Evolutionary conservation across 495 filamentous ascomycete genomes (phyloP).

Genomic region (Hyaloscypha hepaticicola): DNA sequence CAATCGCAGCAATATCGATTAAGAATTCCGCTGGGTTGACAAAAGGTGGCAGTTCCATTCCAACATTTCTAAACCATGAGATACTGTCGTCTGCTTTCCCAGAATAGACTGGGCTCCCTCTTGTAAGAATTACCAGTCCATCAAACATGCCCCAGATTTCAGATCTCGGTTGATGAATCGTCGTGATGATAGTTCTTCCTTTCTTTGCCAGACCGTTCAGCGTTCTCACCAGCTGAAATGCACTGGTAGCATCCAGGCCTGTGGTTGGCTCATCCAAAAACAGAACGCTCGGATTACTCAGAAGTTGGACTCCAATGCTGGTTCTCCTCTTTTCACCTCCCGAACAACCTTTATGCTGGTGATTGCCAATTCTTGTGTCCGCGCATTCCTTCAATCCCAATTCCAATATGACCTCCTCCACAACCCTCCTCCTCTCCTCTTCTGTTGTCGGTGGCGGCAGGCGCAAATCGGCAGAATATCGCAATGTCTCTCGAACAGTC

Average conservation of each 20-base stretch:
- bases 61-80: constrained; percentile 56
- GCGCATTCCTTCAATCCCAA: constrained; percentile 73
- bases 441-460: constrained; percentile 59
- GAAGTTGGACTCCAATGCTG: constrained; percentile 71
- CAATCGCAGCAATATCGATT: constrained; percentile 69
- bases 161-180: constrained; percentile 71
- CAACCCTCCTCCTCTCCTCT: constrained; percentile 56
- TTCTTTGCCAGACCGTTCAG: constrained; percentile 63
- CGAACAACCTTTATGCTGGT: constrained; percentile 68
- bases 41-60: constrained; percentile 59
- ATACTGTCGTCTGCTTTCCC: constrained; percentile 53
- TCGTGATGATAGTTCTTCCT: constrained; percentile 68
- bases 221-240: constrained; percentile 69
- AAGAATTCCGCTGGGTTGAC: constrained; percentile 74
- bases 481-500: constrained; percentile 70
- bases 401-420: constrained; percentile 73
- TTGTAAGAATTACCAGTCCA: constrained; percentile 60
- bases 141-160: constrained; percentile 78
- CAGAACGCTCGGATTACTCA: constrained; percentile 71
- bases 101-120: constrained; percentile 63
- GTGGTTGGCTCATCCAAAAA: constrained; percentile 79
- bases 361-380: constrained; percentile 66
- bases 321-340: constrained; percentile 74
- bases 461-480: constrained; percentile 68
- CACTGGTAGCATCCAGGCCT: constrained; percentile 70